These are phyloP conservation scores for Colletotrichum paranaense DNA, from an alignment of 2,329 filamentous ascomycete genomes.

Conservation along the genomic window DNA sequence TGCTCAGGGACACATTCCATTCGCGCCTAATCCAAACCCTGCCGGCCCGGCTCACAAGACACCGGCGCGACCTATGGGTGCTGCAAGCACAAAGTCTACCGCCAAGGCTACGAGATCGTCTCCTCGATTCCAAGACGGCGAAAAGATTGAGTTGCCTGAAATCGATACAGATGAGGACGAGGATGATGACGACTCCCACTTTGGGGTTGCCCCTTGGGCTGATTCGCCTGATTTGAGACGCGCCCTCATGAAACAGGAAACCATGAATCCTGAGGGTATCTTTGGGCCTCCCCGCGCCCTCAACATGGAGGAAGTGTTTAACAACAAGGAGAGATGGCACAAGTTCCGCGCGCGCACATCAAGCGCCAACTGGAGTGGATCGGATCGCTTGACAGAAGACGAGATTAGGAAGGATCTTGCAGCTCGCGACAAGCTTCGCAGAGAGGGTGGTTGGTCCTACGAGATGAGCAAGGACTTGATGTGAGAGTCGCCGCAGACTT, in stretches of 20 bases:
- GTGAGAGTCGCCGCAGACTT: slow-evolving; percentile 40
- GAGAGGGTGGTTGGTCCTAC: slow-evolving; percentile 89
- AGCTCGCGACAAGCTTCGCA: slow-evolving; percentile 80
- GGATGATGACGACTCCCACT: slow-evolving; percentile 64
- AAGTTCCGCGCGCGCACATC: slow-evolving; percentile 92
- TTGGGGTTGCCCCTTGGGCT: slow-evolving; percentile 81
- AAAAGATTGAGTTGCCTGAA: slow-evolving; percentile 91
- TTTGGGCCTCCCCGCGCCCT: slow-evolving; percentile 91
- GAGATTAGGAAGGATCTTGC: slow-evolving; percentile 85
- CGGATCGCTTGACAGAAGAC: slow-evolving; percentile 86
- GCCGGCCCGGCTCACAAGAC: slow-evolving; percentile 73
- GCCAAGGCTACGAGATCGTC: slow-evolving; percentile 75
- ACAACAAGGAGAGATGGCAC: slow-evolving; percentile 84
- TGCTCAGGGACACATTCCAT: slow-evolving; percentile 89
- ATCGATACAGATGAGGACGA: slow-evolving; percentile 93
- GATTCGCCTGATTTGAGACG: slow-evolving; percentile 85
- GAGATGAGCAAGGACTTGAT: slow-evolving; percentile 63
- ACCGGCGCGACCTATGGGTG: slow-evolving; percentile 67
- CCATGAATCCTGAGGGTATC: slow-evolving; percentile 83
- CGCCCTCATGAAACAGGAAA: slow-evolving; percentile 84
- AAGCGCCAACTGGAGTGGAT: slow-evolving; percentile 91
- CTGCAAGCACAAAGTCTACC: slow-evolving; percentile 62
- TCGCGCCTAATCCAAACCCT: slow-evolving; percentile 76
- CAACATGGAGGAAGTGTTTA: slow-evolving; percentile 97
- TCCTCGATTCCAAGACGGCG: slow-evolving; percentile 88